Evolutionary conservation across 257 asterid species (phyloP).

Genomic region (Vinca minor): DNA sequence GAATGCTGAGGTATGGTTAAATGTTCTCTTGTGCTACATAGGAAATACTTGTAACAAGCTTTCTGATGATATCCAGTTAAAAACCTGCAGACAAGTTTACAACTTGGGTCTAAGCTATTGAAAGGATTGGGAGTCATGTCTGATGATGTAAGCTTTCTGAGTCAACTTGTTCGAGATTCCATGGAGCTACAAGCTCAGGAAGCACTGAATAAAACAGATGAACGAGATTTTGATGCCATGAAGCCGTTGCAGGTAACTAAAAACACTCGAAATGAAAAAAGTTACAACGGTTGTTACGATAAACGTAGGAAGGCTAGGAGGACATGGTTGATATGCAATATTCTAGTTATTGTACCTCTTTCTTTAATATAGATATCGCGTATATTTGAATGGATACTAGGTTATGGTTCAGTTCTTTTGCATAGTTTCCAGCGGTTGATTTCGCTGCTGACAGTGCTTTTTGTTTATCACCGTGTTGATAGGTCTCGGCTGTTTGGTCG

Average conservation of each 20-base stretch:
- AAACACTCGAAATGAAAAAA: background rate
- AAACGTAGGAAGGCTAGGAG: too few relatives aligned
- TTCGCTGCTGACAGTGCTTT: too few relatives aligned
- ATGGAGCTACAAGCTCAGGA: constrained; percentile 96
- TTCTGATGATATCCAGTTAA: constrained; percentile 18
- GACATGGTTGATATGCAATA: too few relatives aligned
- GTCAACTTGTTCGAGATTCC: constrained; percentile 69
- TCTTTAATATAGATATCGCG: background rate
- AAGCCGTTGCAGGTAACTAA: constrained; percentile 70
- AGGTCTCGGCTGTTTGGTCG: too few relatives aligned
- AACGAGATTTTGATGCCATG: constrained; percentile 42
- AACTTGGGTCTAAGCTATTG: constrained; percentile 91
- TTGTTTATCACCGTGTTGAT: too few relatives aligned
- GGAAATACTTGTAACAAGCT: constrained; percentile 3
- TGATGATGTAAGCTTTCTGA: constrained; percentile 73
- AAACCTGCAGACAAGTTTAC: constrained; percentile 73
- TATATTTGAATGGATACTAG: background rate
- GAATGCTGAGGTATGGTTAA: constrained; percentile 66
- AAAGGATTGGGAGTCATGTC: constrained; percentile 92
- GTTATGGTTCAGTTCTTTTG: background rate
- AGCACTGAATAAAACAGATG: constrained; percentile 39
- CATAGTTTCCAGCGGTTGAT: background rate
- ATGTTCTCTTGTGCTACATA: background rate
- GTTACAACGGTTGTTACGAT: background rate
- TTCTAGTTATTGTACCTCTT: too few relatives aligned